Evolutionary conservation across 768 basidiomycete genomes (phyloP).

Genomic region (Obba rivulosa): DNA sequence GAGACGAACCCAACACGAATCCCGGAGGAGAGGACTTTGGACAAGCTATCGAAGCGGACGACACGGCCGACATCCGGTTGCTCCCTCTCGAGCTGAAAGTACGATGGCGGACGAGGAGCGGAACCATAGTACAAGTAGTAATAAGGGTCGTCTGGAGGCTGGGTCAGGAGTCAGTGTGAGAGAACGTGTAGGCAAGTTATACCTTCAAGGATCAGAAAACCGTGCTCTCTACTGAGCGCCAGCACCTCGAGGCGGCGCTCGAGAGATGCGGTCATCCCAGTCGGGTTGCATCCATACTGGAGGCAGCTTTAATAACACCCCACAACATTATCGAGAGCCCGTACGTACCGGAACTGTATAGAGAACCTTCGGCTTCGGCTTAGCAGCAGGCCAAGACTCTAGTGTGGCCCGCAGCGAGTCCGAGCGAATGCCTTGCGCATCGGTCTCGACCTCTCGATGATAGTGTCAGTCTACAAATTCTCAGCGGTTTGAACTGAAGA

Average conservation of each 20-base stretch:
- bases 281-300: conserved; percentile 84
- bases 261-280: conserved; percentile 69
- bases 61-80: conserved; percentile 70
- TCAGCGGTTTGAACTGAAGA: not conserved
- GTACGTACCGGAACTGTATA: conserved; percentile 70
- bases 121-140: conserved; percentile 73
- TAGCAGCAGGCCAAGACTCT: conserved; percentile 67
- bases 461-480: not conserved
- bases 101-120: conserved; percentile 60
- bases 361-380: conserved; percentile 69
- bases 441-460: conserved; percentile 67
- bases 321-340: not conserved
- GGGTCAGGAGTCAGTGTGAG: conserved; percentile 1
- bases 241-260: conserved; percentile 71
- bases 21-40: conserved; percentile 75
- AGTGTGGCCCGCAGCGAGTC: conserved; percentile 56
- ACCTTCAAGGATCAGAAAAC: conserved; percentile 87
- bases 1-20: conserved; percentile 79
- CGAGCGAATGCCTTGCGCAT: conserved; percentile 64
- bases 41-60: conserved; percentile 84
- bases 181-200: conserved; percentile 4
- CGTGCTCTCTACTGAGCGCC: conserved; percentile 61
- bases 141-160: conserved; percentile 67
- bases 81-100: conserved; percentile 74
- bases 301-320: not conserved